These are phyloP conservation scores for Pterocarpus santalinus DNA, from an alignment of 306 rosid genomes.

Conservation along the genomic window DNA sequence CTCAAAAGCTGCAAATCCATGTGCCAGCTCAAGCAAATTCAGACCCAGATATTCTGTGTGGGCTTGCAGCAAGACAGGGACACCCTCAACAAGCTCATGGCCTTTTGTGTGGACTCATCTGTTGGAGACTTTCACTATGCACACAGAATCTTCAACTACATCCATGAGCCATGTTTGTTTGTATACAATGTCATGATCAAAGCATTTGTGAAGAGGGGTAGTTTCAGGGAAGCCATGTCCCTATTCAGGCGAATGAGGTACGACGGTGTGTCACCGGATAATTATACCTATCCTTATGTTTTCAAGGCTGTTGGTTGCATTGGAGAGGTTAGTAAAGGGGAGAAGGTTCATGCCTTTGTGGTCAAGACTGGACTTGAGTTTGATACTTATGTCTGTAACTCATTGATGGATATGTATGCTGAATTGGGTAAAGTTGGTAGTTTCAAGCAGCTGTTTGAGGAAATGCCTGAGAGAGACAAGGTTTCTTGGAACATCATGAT, in stretches of 20 bases:
- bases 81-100: slow-evolving; percentile 63
- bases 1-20: slow-evolving; percentile 67
- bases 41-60: slow-evolving; percentile 53
- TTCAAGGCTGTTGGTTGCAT: slow-evolving; percentile 68
- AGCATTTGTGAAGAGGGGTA: slow-evolving; percentile 51
- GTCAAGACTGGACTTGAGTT: slow-evolving; percentile 62
- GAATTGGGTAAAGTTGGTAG: slow-evolving; percentile 53
- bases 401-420: slow-evolving; percentile 74
- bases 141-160: slow-evolving; percentile 52
- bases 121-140: slow-evolving; percentile 59
- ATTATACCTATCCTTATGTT: slow-evolving; percentile 79
- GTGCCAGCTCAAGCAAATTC: slow-evolving; percentile 72
- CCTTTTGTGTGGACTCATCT: slow-evolving; percentile 56
- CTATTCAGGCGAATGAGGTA: slow-evolving; percentile 61
- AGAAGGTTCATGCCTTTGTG: slow-evolving; percentile 71
- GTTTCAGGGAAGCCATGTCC: slow-evolving; percentile 53
- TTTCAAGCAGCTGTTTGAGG: slow-evolving; percentile 55
- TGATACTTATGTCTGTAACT: slow-evolving; percentile 78
- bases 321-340: slow-evolving; percentile 56
- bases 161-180: slow-evolving; percentile 60
- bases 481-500: slow-evolving; percentile 82
- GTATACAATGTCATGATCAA: slow-evolving; percentile 68
- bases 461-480: slow-evolving; percentile 62
- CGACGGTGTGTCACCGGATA: slow-evolving; percentile 67
- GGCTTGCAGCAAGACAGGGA: slow-evolving; percentile 70